Conservation (phyloP, 192 early-diverging fungal species). For the Gonapodya prolifera region DNA sequence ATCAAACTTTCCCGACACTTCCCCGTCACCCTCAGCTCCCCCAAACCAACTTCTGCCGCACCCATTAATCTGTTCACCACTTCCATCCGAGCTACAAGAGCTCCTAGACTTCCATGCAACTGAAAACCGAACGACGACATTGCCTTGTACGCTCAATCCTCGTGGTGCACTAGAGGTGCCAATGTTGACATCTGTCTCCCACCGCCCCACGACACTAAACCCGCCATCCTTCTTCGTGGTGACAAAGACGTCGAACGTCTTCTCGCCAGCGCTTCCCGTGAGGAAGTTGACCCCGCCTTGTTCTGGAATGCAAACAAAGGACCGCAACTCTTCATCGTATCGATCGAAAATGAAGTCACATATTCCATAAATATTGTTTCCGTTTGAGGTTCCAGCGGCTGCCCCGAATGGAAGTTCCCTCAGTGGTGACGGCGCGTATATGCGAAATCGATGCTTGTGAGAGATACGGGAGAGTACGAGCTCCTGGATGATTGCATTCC, state of each 20-base stretch:
- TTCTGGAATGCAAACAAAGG: background rate
- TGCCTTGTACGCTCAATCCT: background rate
- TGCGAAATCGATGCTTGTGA: background rate
- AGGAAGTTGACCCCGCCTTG: background rate
- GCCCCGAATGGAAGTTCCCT: background rate
- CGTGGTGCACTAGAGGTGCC: background rate
- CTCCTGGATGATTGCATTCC: background rate
- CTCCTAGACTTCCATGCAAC: background rate
- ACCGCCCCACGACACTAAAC: background rate
- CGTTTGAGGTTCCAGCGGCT: background rate
- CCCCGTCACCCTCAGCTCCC: no score
- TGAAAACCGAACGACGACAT: background rate
- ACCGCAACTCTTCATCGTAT: background rate
- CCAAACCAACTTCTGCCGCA: no score
- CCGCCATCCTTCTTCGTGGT: background rate
- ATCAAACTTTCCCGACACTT: background rate
- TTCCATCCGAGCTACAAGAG: no score
- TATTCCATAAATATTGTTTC: background rate
- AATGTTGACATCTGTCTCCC: background rate
- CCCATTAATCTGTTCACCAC: no score
- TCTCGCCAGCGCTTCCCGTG: background rate
- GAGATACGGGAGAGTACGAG: background rate
- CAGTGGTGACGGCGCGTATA: background rate
- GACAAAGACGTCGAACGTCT: background rate
- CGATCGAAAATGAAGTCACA: background rate